Evolutionary conservation across 176 grass and related monocot species (phyloP).

Genomic region (Dendrocalamus sinicus): DNA sequence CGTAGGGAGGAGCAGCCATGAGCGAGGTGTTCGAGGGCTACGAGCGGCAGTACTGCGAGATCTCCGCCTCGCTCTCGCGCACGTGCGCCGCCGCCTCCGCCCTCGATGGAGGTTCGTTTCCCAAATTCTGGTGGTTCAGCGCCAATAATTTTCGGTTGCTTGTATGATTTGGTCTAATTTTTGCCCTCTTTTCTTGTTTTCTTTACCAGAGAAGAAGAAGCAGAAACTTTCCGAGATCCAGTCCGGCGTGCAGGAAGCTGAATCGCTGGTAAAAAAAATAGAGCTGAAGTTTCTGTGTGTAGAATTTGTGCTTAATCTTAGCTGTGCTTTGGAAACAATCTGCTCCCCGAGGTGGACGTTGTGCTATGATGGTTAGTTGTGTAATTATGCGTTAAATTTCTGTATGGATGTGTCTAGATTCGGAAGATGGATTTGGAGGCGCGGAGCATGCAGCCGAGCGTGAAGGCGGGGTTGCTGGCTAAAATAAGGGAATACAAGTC

Average conservation of each 20-base stretch:
- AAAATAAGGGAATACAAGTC: slow-evolving; percentile 92
- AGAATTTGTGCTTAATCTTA: not conserved
- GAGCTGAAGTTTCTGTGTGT: not conserved
- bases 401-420: slow-evolving; percentile 47
- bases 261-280: slow-evolving; percentile 56
- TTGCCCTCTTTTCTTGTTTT: not conserved
- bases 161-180: not conserved
- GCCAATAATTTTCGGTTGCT: not conserved
- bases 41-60: slow-evolving; percentile 81
- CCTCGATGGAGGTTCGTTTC: slow-evolving; percentile 58
- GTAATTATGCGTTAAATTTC: not conserved
- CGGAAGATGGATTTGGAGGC: slow-evolving; percentile 90
- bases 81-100: slow-evolving; percentile 64
- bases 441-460: slow-evolving; percentile 74
- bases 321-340: not conserved
- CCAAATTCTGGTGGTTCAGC: not conserved
- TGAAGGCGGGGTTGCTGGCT: slow-evolving; percentile 65
- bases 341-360: not conserved
- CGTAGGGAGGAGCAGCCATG: slow-evolving; percentile 51
- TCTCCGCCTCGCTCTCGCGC: slow-evolving; percentile 63
- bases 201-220: slow-evolving; percentile 65
- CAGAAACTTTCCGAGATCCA: slow-evolving; percentile 85
- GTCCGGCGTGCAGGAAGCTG: slow-evolving; percentile 68
- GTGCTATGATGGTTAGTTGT: not conserved
- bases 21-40: slow-evolving; percentile 92